Base-by-base conservation (phyloP, 2,329 filamentous ascomycete genomes). In the Diaporthe capsici region DNA sequence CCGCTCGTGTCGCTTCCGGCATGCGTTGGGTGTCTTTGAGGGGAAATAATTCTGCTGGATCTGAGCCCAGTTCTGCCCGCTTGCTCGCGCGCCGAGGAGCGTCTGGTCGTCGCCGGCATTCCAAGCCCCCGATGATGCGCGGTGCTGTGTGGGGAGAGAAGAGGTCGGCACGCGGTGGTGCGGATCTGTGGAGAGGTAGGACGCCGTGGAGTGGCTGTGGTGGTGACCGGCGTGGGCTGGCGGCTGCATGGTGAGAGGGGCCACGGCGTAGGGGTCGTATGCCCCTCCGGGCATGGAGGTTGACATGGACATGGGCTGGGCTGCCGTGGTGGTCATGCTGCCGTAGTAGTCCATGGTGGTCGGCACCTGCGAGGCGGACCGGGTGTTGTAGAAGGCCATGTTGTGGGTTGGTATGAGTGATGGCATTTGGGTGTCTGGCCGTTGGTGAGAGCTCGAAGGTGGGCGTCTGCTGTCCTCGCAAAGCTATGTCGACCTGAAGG, bases 1-100 rank as follows among this genome's bases (percentile, higher is more conserved):
- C 55, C 95, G 90, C 85, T 98, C 95, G 81, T 97, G 95, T 73
- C 95, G 91, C 86, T 98, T 98, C 78, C 95, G 94, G 85, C 95
- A 98, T 25, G 95, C 95, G 82, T 97, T 97, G 75, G 93, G 87
- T 12, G 91, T 92, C 87, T 98, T 98, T 82, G 85, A 88, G 1
- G 93, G 93, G 82, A 98, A 98, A 84, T 95, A 91, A 77, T 89
- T 90, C 77, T 88, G 88, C 80, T 95, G 92, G 81, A 97, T 97
- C 80, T 94, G 93, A 72, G 91, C 90, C 95, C 95, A 98, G 84
- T 96, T 96, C 82, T 95, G 89, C 34, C 94, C 94, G 80, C 92
- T 91, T 65, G 93, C 90, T 72, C 95, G 91, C 22, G 94, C 94
- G 58, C 87, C 85, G 77, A 96, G 87, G 58, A 98, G 90, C 51